phyloP scores from a whole-genome alignment of 306 rosid species.

The Cicer chorassanicum region DNA sequence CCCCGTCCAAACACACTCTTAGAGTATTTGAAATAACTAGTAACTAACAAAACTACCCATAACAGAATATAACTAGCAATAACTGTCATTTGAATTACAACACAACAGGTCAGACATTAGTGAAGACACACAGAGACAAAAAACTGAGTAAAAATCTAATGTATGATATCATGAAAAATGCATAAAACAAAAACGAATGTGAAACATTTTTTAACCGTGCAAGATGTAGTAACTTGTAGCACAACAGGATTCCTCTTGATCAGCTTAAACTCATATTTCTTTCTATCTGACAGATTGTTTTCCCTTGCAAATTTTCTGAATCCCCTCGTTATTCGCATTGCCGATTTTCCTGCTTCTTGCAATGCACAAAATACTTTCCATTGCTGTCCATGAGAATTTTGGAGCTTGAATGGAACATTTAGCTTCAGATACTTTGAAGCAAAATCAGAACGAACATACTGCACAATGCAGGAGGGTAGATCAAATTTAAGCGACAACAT shows the following conservation, averaged over 20 bases:
- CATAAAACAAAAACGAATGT: not conserved
- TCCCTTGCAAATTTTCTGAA: not conserved
- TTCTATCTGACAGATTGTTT: not conserved
- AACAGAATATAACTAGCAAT: no score
- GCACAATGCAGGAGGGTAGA: not conserved
- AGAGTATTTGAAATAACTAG: no score
- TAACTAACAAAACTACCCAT: no score
- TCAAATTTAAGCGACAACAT: not conserved
- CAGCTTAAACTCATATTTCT: slow-evolving; percentile 47
- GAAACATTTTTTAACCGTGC: not conserved
- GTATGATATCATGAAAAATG: no score
- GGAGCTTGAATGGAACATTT: slow-evolving; percentile 14
- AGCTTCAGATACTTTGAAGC: slow-evolving; percentile 31
- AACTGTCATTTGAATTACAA: no score
- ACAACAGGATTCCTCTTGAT: slow-evolving; percentile 19
- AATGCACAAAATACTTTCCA: slow-evolving; percentile 23
- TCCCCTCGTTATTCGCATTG: slow-evolving; percentile 29
- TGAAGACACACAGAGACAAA: no score
- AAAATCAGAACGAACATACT: slow-evolving; percentile 46
- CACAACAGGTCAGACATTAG: no score
- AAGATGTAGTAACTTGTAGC: slow-evolving; percentile 32
- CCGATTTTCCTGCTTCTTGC: rapidly evolving
- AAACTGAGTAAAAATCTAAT: no score
- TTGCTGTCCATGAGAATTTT: slow-evolving; percentile 17
- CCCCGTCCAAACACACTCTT: no score